Evolutionary conservation across 768 basidiomycete species (phyloP).

Genomic region (Rhodotorula sphaerocarpa): DNA sequence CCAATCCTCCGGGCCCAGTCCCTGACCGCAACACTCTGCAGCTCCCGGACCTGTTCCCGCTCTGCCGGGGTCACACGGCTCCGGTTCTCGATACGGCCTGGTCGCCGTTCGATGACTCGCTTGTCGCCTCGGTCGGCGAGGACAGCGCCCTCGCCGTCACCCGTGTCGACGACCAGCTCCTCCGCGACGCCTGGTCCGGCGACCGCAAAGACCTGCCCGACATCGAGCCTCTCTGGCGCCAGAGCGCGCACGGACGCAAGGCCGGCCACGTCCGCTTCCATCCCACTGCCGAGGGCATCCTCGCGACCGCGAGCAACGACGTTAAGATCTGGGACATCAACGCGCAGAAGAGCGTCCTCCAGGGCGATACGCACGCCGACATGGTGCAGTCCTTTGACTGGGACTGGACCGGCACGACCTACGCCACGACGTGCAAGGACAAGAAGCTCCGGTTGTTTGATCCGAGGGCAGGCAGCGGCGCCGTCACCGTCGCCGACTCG

Average conservation of each 20-base stretch:
- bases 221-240: constrained; percentile 75
- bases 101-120: constrained; percentile 84
- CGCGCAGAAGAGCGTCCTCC: constrained; percentile 56
- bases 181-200: constrained; percentile 56
- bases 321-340: constrained; percentile 86
- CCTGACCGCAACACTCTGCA: no score
- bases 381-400: constrained; percentile 78
- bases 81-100: constrained; percentile 87
- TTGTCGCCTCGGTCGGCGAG: constrained; percentile 86
- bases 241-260: constrained; percentile 58
- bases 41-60: constrained; percentile 82
- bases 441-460: constrained; percentile 88
- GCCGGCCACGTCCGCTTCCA: constrained; percentile 91
- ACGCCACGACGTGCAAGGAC: constrained; percentile 87
- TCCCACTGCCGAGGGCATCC: constrained; percentile 75
- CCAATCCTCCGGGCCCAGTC: no score
- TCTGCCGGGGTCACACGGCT: constrained; percentile 62
- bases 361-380: constrained; percentile 62
- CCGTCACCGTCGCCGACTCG: constrained; percentile 73
- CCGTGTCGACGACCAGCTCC: constrained; percentile 64
- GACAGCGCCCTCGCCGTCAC: constrained; percentile 90
- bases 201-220: constrained; percentile 77
- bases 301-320: constrained; percentile 71
- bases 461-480: constrained; percentile 68
- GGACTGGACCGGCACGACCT: constrained; percentile 66